Evolutionary conservation across 805 yeast species (phyloP).

Genomic region (Hanseniaspora osmophila): DNA sequence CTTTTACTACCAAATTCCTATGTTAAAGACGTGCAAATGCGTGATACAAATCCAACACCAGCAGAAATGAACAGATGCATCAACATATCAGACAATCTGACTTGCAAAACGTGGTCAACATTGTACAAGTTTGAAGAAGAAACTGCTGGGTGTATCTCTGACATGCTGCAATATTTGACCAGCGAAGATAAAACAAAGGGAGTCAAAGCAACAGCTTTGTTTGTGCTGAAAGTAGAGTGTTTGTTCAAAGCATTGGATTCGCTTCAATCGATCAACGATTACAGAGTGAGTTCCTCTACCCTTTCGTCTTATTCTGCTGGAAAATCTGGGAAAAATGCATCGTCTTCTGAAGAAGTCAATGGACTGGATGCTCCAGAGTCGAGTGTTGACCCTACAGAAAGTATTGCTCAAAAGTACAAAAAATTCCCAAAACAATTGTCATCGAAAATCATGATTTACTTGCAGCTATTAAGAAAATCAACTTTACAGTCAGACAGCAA

Average conservation of each 20-base stretch:
- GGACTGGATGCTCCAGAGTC: not conserved
- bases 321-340: constrained; percentile 4
- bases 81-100: constrained; percentile 44
- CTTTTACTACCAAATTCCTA: constrained; percentile 18
- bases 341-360: constrained; percentile 11
- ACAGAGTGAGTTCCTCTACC: not conserved
- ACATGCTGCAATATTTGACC: constrained; percentile 78
- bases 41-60: constrained; percentile 24
- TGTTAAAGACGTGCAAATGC: constrained; percentile 14
- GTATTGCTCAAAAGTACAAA: constrained; percentile 18
- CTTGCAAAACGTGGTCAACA: constrained; percentile 66
- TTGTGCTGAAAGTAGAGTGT: constrained; percentile 61
- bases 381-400: not conserved
- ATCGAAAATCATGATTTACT: constrained; percentile 78
- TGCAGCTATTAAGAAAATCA: constrained; percentile 63
- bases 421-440: constrained; percentile 68
- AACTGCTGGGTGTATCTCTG: constrained; percentile 78
- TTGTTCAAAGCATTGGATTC: constrained; percentile 64
- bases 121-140: constrained; percentile 82
- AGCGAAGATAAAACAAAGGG: constrained; percentile 58
- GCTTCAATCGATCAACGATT: constrained; percentile 15
- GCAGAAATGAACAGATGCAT: constrained; percentile 29
- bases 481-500: constrained; percentile 22
- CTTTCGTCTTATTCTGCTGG: not conserved
- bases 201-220: constrained; percentile 49